These are phyloP conservation scores for Gremmenia infestans DNA, from an alignment of 2,329 filamentous ascomycete species.

Conservation along the genomic window DNA sequence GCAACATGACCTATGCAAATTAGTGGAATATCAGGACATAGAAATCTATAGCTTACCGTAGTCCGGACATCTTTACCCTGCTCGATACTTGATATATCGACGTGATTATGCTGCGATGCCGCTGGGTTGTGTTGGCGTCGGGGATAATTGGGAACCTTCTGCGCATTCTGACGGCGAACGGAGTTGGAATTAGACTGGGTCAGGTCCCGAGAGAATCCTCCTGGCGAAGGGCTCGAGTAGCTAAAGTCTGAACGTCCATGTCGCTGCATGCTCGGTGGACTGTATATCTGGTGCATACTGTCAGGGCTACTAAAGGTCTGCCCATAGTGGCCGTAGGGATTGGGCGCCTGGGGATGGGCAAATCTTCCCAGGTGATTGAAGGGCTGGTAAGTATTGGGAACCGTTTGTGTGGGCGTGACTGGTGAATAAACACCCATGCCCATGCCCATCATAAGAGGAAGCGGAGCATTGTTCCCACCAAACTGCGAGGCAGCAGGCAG, in stretches of 20 bases:
- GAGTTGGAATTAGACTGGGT: slow-evolving; percentile 12
- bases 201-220: slow-evolving; percentile 7
- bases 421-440: background rate
- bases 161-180: slow-evolving; percentile 36
- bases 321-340: background rate
- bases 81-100: slow-evolving; percentile 55
- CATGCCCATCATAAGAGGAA: background rate
- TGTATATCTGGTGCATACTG: background rate
- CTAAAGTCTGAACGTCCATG: background rate
- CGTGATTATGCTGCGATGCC: slow-evolving; percentile 54
- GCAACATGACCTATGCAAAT: slow-evolving; percentile 71
- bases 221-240: slow-evolving; percentile 5
- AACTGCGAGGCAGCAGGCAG: background rate
- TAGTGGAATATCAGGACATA: background rate
- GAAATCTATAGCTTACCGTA: slow-evolving; percentile 49
- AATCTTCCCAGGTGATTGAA: background rate
- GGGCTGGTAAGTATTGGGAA: background rate
- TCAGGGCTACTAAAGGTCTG: background rate
- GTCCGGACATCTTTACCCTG: slow-evolving; percentile 69
- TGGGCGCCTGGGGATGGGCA: background rate
- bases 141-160: slow-evolving; percentile 30
- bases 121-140: slow-evolving; percentile 34
- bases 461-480: background rate
- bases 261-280: background rate
- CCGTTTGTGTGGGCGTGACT: background rate